phyloP scores from a whole-genome alignment of 441 rosid genomes.

The Biscutella laevigata region DNA sequence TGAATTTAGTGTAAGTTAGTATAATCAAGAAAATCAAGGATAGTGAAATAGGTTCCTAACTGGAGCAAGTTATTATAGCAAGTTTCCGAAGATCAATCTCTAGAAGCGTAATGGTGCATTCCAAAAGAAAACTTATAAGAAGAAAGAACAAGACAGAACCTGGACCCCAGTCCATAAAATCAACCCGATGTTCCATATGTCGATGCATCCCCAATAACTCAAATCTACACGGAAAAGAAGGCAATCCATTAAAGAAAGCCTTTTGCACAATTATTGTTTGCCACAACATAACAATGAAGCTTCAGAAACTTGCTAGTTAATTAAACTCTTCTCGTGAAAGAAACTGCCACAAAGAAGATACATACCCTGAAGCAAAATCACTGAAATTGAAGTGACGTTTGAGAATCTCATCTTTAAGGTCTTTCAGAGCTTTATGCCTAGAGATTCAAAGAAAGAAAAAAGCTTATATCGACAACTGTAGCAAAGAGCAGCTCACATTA shows the following conservation, averaged over 20 bases:
- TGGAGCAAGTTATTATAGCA: not conserved
- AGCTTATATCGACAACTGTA: not conserved
- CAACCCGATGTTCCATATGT: conserved; percentile 82
- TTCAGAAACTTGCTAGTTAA: not conserved
- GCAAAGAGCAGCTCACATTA: no score
- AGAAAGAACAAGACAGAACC: conserved; percentile 40
- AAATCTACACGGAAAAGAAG: conserved; percentile 33
- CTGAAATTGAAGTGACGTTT: conserved; percentile 57
- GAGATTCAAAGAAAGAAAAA: not conserved
- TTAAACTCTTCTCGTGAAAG: not conserved
- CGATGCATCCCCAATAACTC: conserved; percentile 84
- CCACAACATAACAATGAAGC: not conserved
- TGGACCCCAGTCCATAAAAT: conserved; percentile 98
- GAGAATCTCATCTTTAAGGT: conserved; percentile 72
- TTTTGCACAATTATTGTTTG: not conserved
- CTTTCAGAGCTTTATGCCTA: conserved; percentile 85
- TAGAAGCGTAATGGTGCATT: not conserved
- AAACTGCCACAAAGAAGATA: not conserved
- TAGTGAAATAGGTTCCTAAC: not conserved
- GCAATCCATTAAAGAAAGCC: conserved; percentile 1
- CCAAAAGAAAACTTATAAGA: not conserved
- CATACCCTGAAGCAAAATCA: conserved; percentile 82
- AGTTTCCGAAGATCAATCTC: not conserved
- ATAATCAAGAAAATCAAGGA: not conserved
- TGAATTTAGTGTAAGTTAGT: conserved; percentile 24